Conservation (phyloP, 2,329 filamentous ascomycete species). For the Penicillium griseofulvum region DNA sequence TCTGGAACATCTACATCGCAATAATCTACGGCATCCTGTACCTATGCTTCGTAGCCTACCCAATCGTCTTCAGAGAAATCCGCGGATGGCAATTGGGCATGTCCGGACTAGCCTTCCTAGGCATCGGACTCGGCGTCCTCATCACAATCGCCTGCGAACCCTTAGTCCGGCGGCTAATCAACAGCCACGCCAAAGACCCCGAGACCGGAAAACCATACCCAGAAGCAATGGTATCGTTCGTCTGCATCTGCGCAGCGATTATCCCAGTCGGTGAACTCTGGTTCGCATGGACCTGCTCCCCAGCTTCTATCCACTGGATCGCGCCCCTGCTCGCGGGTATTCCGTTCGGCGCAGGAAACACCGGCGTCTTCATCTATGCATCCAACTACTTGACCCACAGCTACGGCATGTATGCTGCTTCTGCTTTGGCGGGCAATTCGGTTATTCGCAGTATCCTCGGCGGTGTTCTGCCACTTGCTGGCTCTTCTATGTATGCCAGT, state of each 20-base stretch:
- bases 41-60: conserved; percentile 87
- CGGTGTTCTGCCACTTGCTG: conserved; percentile 75
- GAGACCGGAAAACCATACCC: conserved; percentile 70
- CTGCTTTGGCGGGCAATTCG: conserved; percentile 74
- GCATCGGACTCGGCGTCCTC: conserved; percentile 60
- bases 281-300: conserved; percentile 86
- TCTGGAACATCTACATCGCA: conserved; percentile 69
- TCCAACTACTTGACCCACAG: conserved; percentile 75
- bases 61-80: conserved; percentile 72
- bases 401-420: conserved; percentile 79
- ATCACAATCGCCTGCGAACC: conserved; percentile 59
- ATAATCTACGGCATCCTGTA: conserved; percentile 84
- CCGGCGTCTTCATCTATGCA: conserved; percentile 76
- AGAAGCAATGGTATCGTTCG: conserved; percentile 76
- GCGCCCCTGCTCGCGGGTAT: conserved; percentile 74
- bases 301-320: conserved; percentile 76
- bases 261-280: conserved; percentile 77
- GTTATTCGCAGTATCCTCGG: conserved; percentile 71
- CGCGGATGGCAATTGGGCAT: conserved; percentile 75
- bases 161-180: conserved; percentile 72
- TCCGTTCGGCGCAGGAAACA: conserved; percentile 75
- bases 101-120: conserved; percentile 74
- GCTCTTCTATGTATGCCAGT: conserved; percentile 65
- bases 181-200: conserved; percentile 70
- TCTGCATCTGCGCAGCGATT: conserved; percentile 72